These are phyloP conservation scores for Leishmania mexicana DNA, from an alignment of 208 protist genomes.

Conservation along the genomic window DNA sequence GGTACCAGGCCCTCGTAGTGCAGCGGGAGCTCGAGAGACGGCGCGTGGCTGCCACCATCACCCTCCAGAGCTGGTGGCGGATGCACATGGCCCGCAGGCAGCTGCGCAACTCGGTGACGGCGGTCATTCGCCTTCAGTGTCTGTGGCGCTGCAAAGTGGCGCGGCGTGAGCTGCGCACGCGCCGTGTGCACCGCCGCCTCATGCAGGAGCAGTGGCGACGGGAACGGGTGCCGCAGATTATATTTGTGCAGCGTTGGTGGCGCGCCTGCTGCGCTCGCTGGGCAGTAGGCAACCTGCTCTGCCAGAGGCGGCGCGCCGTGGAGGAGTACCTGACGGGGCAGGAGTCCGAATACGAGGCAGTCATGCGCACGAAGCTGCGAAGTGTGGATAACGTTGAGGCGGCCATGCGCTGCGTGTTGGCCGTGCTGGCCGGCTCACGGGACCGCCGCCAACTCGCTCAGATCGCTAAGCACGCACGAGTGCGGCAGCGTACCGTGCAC, in stretches of 20 bases:
- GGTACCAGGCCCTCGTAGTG: slow-evolving; percentile 19
- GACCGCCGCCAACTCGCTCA: slow-evolving; percentile 32
- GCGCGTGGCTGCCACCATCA: slow-evolving; percentile 33
- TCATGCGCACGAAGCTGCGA: slow-evolving; percentile 17
- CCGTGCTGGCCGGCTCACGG: slow-evolving; percentile 54
- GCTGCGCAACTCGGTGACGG: not conserved
- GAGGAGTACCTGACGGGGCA: slow-evolving; percentile 27
- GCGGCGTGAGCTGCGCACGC: slow-evolving; percentile 27
- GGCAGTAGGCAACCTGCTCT: slow-evolving; percentile 15
- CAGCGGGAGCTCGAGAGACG: slow-evolving; percentile 17
- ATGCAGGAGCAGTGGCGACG: slow-evolving; percentile 32
- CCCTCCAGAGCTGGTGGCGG: slow-evolving; percentile 60
- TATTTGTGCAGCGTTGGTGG: slow-evolving; percentile 51
- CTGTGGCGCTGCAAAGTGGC: slow-evolving; percentile 16
- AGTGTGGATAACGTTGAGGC: slow-evolving; percentile 26
- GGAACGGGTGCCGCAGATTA: slow-evolving; percentile 7
- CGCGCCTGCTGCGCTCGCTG: slow-evolving; percentile 23
- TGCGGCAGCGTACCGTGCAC: slow-evolving; percentile 43
- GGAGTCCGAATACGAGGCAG: slow-evolving; percentile 32
- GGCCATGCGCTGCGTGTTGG: slow-evolving; percentile 37
- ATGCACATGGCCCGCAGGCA: slow-evolving; percentile 22
- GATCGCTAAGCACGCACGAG: slow-evolving; percentile 10
- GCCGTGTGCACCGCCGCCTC: slow-evolving; percentile 38
- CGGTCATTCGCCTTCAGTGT: slow-evolving; percentile 16
- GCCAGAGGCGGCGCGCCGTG: slow-evolving; percentile 32